Base-by-base conservation (phyloP, 768 basidiomycete species). In the Mycena amicta region DNA sequence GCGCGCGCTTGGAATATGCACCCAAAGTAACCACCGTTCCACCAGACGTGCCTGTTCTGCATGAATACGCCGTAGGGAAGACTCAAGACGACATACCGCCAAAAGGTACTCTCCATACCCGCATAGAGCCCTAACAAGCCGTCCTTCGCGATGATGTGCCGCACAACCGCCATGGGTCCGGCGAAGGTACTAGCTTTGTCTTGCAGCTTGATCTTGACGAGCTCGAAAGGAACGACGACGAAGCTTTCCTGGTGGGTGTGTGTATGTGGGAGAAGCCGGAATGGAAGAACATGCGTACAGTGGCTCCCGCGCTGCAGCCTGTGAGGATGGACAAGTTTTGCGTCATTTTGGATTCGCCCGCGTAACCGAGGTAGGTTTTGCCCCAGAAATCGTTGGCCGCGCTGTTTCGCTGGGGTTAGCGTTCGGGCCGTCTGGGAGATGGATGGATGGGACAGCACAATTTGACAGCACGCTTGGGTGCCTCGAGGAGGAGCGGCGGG, bases 321-420 rank as follows among this genome's bases (percentile, higher is more conserved):
- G 96, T 99, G 51, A 93, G 59, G 64, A 95, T 83, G 2, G 95
- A 92, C n/a, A 99, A 71, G 6, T 82, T 73, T 66, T 93, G 93
- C 4, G 88, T 93, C 93, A 97, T 98, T 71, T 93, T 89, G 49
- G 78, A 70, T 66, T 90, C 82, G 29, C 93, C 95, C 11, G 85
- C 69, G 15, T 85, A 47, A 0, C 70, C 63, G 53, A 88, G 65
- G 72, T 81, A 94, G 0, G 83, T 88, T 72, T 90, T 92, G 2
- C 95, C 95, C 97, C 97, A 98, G 71, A 91, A 97, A 67, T 95
- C 96, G 78, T 95, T 95, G 8, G 92, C 82, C 25, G 92, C 92
- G 64, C 87, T 88, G 62, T 11, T 59, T 30, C 1, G 5, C 18
- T 2, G 8, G 31, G 50, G 23, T 53, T 23, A 40, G 27, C 30